Evolutionary conservation across 108 stramenopile species (phyloP), one percentile per base, ranked within the genome.

Genomic region (Hondaea fermentalgiana): DNA sequence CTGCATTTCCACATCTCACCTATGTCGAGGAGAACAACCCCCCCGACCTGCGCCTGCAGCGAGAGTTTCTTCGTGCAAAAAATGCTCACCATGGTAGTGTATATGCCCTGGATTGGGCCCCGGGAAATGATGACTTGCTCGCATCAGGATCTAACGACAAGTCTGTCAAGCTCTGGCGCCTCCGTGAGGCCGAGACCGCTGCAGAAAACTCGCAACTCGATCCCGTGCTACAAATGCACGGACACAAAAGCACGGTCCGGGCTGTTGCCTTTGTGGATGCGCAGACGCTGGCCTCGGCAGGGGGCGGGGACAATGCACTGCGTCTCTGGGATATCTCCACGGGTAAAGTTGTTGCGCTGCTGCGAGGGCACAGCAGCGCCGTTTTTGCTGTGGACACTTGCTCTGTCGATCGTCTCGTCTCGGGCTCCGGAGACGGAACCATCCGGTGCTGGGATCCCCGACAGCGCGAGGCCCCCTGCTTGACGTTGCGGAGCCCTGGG

Each of bases 111-210:
- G 76, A 83, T 83, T 47, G 45, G 45, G 35, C 35, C 35, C 35
- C 35, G 35, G 35, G 35, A 35, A 12, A 47, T 2, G 51, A 23
- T 23, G 49, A 53, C 23, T 17, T 83, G 49, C n/a, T 83, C 6
- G 76, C 76, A 6, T 83, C 76, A 10, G 76, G 76, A 47, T 83
- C 76, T 0, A 83, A 83, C 49, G 76, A 83, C 76, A 83, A 83
- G 76, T 53, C 51, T 47, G 49, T 83, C 23, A 83, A 83, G 23
- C 16, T 83, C 25, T 83, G 76, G 76, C 19, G 45, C 23, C 49
- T 21, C 72, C 23, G 19, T 6, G 76, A 83, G 49, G 25, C n/a
- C 51, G 76, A 12, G 4, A 23, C 17, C 51, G 28, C 16, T 19
- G n/a, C 19, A 19, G 59, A n/a, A 59, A 23, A 69, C 3, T 23